Evolutionary conservation across 2,329 filamentous ascomycete genomes (phyloP).

Genomic region (Didymella pomorum): DNA sequence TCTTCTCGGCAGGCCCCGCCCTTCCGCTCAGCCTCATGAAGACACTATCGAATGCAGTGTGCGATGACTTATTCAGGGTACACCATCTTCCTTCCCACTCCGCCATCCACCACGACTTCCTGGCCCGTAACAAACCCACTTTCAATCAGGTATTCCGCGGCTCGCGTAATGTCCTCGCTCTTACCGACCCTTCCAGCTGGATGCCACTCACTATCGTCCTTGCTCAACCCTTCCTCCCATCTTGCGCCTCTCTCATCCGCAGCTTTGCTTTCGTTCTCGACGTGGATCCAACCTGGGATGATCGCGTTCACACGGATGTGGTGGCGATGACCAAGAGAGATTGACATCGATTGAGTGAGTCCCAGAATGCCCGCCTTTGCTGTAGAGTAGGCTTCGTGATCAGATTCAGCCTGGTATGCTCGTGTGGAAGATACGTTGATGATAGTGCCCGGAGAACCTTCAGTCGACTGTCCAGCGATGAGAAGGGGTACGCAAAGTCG

Average conservation of each 20-base stretch:
- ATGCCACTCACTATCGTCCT: constrained; percentile 60
- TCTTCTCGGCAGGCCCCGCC: constrained; percentile 12
- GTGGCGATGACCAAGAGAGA: constrained; percentile 54
- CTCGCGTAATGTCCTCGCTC: constrained; percentile 56
- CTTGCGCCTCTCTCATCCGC: constrained; percentile 51
- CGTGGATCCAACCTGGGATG: constrained; percentile 62
- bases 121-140: constrained; percentile 55
- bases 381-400: constrained; percentile 61
- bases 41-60: constrained; percentile 5
- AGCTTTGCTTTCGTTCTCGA: constrained; percentile 53
- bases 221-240: constrained; percentile 59
- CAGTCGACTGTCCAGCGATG: constrained; percentile 25
- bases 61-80: constrained; percentile 41
- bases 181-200: constrained; percentile 60
- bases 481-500: constrained; percentile 45
- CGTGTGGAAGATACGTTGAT: constrained; percentile 62
- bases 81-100: constrained; percentile 58
- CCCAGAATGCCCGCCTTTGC: constrained; percentile 62
- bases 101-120: constrained; percentile 58
- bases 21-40: constrained; percentile 11
- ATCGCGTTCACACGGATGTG: constrained; percentile 60
- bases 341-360: constrained; percentile 59
- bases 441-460: constrained; percentile 41
- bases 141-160: constrained; percentile 53
- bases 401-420: constrained; percentile 58